Conservation (phyloP, 163 green algal genomes). For the Trebouxia gelatinosa region DNA sequence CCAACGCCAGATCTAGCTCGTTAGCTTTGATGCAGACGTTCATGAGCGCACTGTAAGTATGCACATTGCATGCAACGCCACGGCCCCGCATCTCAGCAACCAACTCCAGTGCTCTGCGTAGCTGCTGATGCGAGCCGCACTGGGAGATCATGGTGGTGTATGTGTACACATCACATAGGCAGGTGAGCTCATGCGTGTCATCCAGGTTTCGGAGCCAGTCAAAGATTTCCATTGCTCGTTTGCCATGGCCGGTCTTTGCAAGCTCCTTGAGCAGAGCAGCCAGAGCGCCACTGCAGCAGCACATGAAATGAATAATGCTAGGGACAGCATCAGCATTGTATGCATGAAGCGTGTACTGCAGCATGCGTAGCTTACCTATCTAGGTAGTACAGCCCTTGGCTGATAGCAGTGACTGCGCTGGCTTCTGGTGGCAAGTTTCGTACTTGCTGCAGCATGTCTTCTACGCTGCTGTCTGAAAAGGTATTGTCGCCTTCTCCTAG, state of each 20-base stretch:
- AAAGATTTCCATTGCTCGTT: conserved; percentile 69
- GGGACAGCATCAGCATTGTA: neutral
- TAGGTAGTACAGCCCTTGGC: conserved; percentile 70
- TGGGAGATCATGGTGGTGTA: conserved; percentile 59
- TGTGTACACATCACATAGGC: conserved; percentile 60
- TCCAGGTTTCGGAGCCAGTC: conserved; percentile 71
- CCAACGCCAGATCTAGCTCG: conserved; percentile 60
- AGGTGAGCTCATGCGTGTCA: conserved; percentile 35
- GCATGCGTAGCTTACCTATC: conserved; percentile 47
- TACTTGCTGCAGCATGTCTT: conserved; percentile 68
- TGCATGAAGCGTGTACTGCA: neutral
- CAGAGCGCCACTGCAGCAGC: conserved; percentile 14
- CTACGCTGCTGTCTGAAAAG: conserved; percentile 68
- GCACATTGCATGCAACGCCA: conserved; percentile 73
- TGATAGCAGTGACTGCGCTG: conserved; percentile 48
- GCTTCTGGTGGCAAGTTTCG: conserved; percentile 59
- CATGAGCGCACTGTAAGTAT: conserved; percentile 70
- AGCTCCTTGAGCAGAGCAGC: conserved; percentile 24
- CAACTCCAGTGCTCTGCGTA: conserved; percentile 54
- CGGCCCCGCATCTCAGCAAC: conserved; percentile 58
- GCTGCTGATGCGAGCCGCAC: conserved; percentile 42
- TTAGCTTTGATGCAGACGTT: conserved; percentile 61
- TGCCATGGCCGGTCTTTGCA: conserved; percentile 16
- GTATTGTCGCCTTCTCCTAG: conserved; percentile 38
- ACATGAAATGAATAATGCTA: neutral